phyloP scores from a whole-genome alignment of 768 basidiomycete genomes.

The Suillus lakei region DNA sequence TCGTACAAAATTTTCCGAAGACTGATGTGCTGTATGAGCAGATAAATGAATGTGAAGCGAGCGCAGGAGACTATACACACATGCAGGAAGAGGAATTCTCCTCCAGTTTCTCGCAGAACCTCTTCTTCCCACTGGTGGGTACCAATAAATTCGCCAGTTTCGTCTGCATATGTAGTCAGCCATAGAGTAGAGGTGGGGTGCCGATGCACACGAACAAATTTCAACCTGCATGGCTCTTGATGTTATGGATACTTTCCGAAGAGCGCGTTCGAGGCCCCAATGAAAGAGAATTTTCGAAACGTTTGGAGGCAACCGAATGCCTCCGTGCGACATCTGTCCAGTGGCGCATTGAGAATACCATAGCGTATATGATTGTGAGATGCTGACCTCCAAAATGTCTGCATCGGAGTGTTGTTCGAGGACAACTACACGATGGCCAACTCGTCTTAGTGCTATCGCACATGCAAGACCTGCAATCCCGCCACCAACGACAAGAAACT shows the following conservation, averaged over 20 bases:
- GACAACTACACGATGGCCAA: constrained; percentile 64
- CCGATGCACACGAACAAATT: constrained; percentile 29
- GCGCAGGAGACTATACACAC: constrained; percentile 33
- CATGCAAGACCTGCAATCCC: constrained; percentile 60
- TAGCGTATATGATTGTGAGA: neutral
- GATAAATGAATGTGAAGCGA: constrained; percentile 6
- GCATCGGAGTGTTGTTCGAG: constrained; percentile 53
- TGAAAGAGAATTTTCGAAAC: constrained; percentile 57
- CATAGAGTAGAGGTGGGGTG: constrained; percentile 3
- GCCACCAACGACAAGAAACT: constrained; percentile 55
- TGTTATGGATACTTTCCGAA: constrained; percentile 40
- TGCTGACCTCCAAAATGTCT: constrained; percentile 38
- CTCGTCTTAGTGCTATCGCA: constrained; percentile 57
- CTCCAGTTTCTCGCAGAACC: constrained; percentile 52
- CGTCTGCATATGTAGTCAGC: constrained; percentile 38
- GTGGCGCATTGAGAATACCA: constrained; percentile 6
- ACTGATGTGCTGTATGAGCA: constrained; percentile 52
- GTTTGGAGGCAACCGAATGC: constrained; percentile 59
- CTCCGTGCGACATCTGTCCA: constrained; percentile 38
- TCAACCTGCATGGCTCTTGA: constrained; percentile 26
- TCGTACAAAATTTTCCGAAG: constrained; percentile 52
- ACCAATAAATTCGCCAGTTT: constrained; percentile 49
- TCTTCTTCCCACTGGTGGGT: constrained; percentile 51
- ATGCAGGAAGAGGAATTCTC: constrained; percentile 53
- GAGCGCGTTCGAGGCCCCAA: constrained; percentile 56